Evolutionary conservation across 495 filamentous ascomycete genomes (phyloP).

Genomic region (Jackrogersella multiformis): DNA sequence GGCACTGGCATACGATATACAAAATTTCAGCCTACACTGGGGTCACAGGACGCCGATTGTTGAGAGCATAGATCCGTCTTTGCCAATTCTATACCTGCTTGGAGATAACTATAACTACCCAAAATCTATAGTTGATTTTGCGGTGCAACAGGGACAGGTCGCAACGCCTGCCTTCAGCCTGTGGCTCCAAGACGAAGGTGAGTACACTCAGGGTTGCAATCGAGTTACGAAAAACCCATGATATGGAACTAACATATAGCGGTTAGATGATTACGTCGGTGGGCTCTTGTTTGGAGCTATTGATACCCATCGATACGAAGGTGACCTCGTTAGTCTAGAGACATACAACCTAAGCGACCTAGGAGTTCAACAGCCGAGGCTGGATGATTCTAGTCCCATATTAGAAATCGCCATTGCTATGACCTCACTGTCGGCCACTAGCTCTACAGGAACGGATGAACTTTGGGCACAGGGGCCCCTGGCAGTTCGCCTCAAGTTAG

Average conservation of each 20-base stretch:
- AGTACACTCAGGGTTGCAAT: neutral
- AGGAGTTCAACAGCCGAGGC: neutral
- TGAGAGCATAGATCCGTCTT: neutral
- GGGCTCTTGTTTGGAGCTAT: neutral
- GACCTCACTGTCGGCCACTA: slow-evolving; percentile 5
- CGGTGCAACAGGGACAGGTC: neutral
- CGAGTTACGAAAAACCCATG: no score
- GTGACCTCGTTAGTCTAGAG: slow-evolving; percentile 1
- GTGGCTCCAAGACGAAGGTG: neutral
- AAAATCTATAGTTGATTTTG: neutral
- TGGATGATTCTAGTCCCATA: no score
- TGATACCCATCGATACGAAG: neutral
- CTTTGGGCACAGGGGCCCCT: slow-evolving; percentile 1
- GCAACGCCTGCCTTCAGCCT: neutral
- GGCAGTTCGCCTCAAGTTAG: slow-evolving; percentile 1
- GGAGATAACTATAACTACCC: neutral
- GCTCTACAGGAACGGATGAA: slow-evolving; percentile 1
- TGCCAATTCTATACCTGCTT: neutral
- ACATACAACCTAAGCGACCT: neutral
- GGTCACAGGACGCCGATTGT: neutral
- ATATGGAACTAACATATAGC: neutral
- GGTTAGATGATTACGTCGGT: neutral
- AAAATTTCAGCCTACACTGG: neutral
- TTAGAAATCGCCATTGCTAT: neutral
- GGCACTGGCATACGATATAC: neutral